Evolutionary conservation across 2,329 filamentous ascomycete genomes (phyloP).

Genomic region (Pezicula radicicola): DNA sequence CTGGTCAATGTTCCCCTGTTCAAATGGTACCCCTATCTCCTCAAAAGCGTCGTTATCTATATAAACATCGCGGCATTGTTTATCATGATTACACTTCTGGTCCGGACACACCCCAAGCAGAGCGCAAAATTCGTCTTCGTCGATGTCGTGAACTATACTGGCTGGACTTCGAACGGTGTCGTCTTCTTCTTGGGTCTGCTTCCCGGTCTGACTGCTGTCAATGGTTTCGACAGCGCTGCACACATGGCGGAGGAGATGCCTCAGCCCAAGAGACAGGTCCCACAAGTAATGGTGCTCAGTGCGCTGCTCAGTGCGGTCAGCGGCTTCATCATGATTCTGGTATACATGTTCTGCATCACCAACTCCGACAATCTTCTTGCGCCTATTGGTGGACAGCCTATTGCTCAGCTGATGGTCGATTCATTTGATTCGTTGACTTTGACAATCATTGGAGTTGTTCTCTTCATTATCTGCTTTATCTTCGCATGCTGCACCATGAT

Average conservation of each 20-base stretch:
- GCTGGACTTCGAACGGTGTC: neutral
- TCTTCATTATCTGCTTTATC: neutral
- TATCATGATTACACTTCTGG: neutral
- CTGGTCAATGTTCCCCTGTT: neutral
- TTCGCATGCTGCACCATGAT: neutral
- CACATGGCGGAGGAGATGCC: neutral
- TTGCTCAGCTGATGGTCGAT: neutral
- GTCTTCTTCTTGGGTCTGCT: neutral
- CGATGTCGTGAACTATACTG: neutral
- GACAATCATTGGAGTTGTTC: neutral
- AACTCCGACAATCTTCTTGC: neutral
- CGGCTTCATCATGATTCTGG: neutral
- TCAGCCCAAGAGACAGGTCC: neutral
- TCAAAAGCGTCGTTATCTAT: neutral
- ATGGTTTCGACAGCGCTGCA: neutral
- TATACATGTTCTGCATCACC: neutral
- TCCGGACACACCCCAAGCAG: neutral
- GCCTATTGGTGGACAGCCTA: neutral
- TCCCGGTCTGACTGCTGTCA: neutral
- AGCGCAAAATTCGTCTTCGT: neutral
- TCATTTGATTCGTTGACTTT: neutral
- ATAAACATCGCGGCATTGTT: neutral
- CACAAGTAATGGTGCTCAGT: neutral
- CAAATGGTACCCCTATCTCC: neutral
- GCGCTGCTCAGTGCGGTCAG: neutral